A percentile compares a stretch with the other conserved stretches of the same genome.
Evolutionary conservation across 2,329 filamentous ascomycete species (phyloP).

Genomic region (Tolypocladium pustulatum): DNA sequence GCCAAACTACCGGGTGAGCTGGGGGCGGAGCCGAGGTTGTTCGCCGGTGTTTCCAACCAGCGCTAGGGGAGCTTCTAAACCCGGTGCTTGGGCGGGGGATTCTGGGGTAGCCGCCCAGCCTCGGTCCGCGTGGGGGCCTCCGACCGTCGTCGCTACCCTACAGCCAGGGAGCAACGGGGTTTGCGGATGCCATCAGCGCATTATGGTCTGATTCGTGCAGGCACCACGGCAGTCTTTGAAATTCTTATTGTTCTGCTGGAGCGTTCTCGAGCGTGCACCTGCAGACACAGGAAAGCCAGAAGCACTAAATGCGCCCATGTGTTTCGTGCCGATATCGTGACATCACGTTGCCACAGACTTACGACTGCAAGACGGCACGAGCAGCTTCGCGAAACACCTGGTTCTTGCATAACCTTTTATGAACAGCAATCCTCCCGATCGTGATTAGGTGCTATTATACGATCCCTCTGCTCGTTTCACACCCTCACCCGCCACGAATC

Average conservation of each 20-base stretch:
- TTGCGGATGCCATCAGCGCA: not conserved
- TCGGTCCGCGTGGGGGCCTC: not conserved
- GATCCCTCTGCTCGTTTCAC: not conserved
- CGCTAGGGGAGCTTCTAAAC: not conserved
- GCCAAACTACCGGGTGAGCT: not conserved
- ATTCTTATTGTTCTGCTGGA: not conserved
- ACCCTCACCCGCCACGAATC: not conserved
- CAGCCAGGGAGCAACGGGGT: not conserved
- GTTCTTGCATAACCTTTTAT: not conserved
- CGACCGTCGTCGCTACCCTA: not conserved
- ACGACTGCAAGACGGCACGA: not conserved
- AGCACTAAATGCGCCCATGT: not conserved
- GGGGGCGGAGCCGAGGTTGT: slow-evolving; percentile 3
- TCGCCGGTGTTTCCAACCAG: not conserved
- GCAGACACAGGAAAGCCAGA: not conserved
- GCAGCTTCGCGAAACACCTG: not conserved
- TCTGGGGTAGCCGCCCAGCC: not conserved
- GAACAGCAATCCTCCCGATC: not conserved
- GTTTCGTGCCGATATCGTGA: not conserved
- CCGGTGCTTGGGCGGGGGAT: not conserved
- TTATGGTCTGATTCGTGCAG: not conserved
- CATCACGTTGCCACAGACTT: not conserved
- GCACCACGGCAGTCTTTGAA: not conserved
- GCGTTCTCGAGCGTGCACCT: not conserved
- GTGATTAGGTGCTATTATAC: not conserved